These are phyloP conservation scores for Holtermannia corniformis DNA, from an alignment of 768 basidiomycete genomes.

Conservation along the genomic window DNA sequence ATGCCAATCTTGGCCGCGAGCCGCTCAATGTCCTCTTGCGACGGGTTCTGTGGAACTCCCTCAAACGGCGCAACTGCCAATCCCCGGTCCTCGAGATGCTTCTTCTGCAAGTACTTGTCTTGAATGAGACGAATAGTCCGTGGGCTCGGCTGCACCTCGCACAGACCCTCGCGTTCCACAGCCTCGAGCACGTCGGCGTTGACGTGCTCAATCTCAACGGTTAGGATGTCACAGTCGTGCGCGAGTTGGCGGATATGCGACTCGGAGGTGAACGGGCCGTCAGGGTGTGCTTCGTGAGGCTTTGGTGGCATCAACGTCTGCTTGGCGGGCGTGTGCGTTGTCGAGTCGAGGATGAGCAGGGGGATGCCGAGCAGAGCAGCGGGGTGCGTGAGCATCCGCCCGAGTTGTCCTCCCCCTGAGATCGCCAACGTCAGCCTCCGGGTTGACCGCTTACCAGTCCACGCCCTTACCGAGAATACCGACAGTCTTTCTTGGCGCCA, in stretches of 20 bases:
- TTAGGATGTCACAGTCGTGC: slow-evolving; percentile 69
- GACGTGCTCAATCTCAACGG: slow-evolving; percentile 96
- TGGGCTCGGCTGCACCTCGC: slow-evolving; percentile 62
- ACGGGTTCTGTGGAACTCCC: slow-evolving; percentile 49
- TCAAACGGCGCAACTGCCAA: slow-evolving; percentile 56
- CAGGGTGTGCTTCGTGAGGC: slow-evolving; percentile 53
- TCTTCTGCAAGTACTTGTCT: slow-evolving; percentile 59
- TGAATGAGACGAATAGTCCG: slow-evolving; percentile 77
- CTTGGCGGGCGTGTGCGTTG: slow-evolving; percentile 75
- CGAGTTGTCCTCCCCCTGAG: slow-evolving; percentile 88
- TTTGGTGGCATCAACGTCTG: slow-evolving; percentile 56
- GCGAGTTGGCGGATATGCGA: slow-evolving; percentile 71
- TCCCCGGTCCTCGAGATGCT: slow-evolving; percentile 48
- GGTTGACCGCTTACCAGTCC: background rate
- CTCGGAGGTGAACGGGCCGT: slow-evolving; percentile 79
- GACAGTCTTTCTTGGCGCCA: slow-evolving; percentile 36
- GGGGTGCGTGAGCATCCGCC: slow-evolving; percentile 87
- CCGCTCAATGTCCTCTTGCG: slow-evolving; percentile 48
- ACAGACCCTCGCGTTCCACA: slow-evolving; percentile 38
- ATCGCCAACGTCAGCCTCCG: background rate
- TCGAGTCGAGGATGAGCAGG: slow-evolving; percentile 74
- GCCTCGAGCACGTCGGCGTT: slow-evolving; percentile 60
- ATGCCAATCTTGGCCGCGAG: slow-evolving; percentile 53
- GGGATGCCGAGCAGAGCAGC: slow-evolving; percentile 79
- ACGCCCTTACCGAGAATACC: slow-evolving; percentile 37